Base-by-base conservation (phyloP, 306 rosid species). In the Sicyos baderoa region DNA sequence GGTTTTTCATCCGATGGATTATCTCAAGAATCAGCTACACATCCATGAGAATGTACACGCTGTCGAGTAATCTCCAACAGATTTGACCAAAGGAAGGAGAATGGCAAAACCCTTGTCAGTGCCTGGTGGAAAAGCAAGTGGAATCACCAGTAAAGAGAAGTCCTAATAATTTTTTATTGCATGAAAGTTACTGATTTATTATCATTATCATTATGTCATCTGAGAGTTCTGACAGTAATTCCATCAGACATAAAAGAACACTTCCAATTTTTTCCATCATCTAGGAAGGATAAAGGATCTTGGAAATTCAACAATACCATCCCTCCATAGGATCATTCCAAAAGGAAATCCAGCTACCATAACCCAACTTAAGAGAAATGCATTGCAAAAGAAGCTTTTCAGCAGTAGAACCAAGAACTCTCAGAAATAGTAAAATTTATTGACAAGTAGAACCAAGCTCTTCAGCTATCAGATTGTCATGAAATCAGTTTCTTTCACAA, bases 181-280 rank as follows among this genome's bases (percentile, higher is more conserved):
- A 15, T 49, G 54, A 5, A 48, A 49, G 54, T 49, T 49, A 1
- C 18, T 49, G 7, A 45, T 10, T 45, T 12, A 10, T 45, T 12
- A 45, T 9, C 10, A 2, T 44, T 44, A 40, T 37, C 0, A 7
- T 35, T 35, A 5, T 37, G 29, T 25, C 29, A 25, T 25, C 3
- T 25, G 29, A 29, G 35, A 29, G 35, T 29, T 29, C 35, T 35
- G 68, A 61, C 68, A 61, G 25, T 35, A 61, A 32, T 35, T 32
- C 23, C 47, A 16, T 37, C 50, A 35, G 47, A 61, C 21, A 32
- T 32, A 2, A 10, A 32, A 61, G 68, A 35, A 37, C 19, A 62
- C 50, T 50, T 62, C 48, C 48, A 35, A 62, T 37, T 62, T 40
- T 4, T 50, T 62, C 68, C 8, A 62, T 23, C 23, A 60, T 60